Conservation (phyloP, 768 basidiomycete species). For the Pleurotus salmoneostramineus region DNA sequence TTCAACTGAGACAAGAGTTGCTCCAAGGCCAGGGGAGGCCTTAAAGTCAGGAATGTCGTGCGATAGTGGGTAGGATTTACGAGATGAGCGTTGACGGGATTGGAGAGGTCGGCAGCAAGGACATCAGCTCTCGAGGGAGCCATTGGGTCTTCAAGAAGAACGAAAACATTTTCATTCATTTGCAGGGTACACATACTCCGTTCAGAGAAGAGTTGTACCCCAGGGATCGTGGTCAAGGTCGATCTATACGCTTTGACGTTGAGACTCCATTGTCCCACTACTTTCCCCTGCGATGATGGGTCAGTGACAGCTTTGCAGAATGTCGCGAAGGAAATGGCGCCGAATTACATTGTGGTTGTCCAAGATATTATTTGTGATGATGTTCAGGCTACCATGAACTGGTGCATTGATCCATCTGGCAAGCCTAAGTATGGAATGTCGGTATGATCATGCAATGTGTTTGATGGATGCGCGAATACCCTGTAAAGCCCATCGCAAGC, state of each 20-base stretch:
- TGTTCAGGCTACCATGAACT: slow-evolving; percentile 53
- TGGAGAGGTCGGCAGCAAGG: slow-evolving; percentile 37
- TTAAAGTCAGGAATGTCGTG: slow-evolving; percentile 72
- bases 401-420: slow-evolving; percentile 87
- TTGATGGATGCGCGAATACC: slow-evolving; percentile 29
- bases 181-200: slow-evolving; percentile 73
- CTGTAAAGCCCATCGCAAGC: slow-evolving; percentile 56
- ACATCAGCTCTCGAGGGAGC: slow-evolving; percentile 69
- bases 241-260: slow-evolving; percentile 74
- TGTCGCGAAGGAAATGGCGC: slow-evolving; percentile 12
- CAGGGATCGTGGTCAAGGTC: slow-evolving; percentile 53
- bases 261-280: slow-evolving; percentile 64
- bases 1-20: slow-evolving; percentile 70
- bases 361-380: slow-evolving; percentile 64
- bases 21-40: slow-evolving; percentile 71
- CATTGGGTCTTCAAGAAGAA: slow-evolving; percentile 70
- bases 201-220: slow-evolving; percentile 49
- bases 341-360: slow-evolving; percentile 60
- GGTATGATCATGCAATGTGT: slow-evolving; percentile 1
- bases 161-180: slow-evolving; percentile 79
- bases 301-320: slow-evolving; percentile 6
- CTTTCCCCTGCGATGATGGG: slow-evolving; percentile 43
- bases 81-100: slow-evolving; percentile 35
- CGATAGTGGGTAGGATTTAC: slow-evolving; percentile 65
- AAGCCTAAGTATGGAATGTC: slow-evolving; percentile 38